These are phyloP conservation scores for Yarrowia sp. DNA, from an alignment of 805 yeast species.

Conservation along the genomic window DNA sequence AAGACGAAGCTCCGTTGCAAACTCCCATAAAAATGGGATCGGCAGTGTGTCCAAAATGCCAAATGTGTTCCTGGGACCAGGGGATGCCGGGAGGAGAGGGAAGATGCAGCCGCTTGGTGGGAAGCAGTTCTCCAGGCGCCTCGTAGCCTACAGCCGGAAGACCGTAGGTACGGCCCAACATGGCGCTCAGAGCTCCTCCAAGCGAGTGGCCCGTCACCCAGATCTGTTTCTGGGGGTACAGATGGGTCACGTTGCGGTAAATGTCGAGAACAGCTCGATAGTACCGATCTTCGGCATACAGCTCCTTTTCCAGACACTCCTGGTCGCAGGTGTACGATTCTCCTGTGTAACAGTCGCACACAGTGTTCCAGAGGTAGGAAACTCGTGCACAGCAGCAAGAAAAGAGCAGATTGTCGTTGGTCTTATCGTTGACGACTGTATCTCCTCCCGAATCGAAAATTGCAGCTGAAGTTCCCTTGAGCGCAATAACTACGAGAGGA, in stretches of 20 bases:
- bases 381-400: slow-evolving; percentile 97
- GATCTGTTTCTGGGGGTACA: slow-evolving; percentile 69
- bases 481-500: slow-evolving; percentile 70
- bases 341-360: slow-evolving; percentile 86
- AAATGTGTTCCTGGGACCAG: slow-evolving; percentile 74
- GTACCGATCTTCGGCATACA: slow-evolving; percentile 77
- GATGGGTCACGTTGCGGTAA: slow-evolving; percentile 68
- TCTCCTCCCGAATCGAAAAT: slow-evolving; percentile 62
- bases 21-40: slow-evolving; percentile 97
- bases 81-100: slow-evolving; percentile 95
- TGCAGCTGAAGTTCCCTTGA: slow-evolving; percentile 93
- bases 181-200: slow-evolving; percentile 84
- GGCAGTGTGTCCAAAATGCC: slow-evolving; percentile 97
- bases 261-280: slow-evolving; percentile 80
- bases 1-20: slow-evolving; percentile 89
- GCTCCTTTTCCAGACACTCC: slow-evolving; percentile 78
- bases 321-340: slow-evolving; percentile 87
- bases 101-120: slow-evolving; percentile 81
- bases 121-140: slow-evolving; percentile 90
- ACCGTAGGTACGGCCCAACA: slow-evolving; percentile 89
- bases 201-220: slow-evolving; percentile 97
- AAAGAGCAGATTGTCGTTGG: slow-evolving; percentile 86
- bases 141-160: slow-evolving; percentile 89
- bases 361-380: slow-evolving; percentile 90
- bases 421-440: slow-evolving; percentile 80